phyloP scores from a whole-genome alignment of 192 early-diverging fungal species.

The Coemansia pectinata region DNA sequence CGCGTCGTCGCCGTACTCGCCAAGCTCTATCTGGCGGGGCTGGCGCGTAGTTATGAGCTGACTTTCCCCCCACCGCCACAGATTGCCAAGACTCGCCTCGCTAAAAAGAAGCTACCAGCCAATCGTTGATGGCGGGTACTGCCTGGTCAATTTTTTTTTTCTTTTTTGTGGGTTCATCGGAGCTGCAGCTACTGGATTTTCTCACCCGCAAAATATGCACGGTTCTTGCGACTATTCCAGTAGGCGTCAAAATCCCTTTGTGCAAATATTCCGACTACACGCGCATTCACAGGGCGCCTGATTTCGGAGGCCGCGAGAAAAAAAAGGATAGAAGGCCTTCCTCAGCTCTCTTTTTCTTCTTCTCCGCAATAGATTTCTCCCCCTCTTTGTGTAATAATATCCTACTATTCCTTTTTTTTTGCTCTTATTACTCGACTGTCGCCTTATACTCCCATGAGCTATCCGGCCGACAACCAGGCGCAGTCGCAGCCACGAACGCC shows the following conservation, averaged over 20 bases:
- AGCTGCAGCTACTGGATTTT: constrained; percentile 4
- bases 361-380: not conserved
- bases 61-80: not conserved
- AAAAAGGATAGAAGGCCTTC: not conserved
- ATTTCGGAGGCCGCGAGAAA: not conserved
- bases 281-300: not conserved
- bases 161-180: not conserved
- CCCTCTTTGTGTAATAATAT: not conserved
- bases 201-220: not conserved
- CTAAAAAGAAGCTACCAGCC: not conserved
- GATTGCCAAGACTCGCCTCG: not conserved
- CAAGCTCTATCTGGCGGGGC: constrained; percentile 29
- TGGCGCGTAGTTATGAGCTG: constrained; percentile 25
- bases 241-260: not conserved
- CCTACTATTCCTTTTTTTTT: not conserved
- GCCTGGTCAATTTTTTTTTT: constrained; percentile 8
- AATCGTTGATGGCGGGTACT: not conserved
- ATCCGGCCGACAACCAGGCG: not conserved
- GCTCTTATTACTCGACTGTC: not conserved
- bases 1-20: constrained; percentile 16
- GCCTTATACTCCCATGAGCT: not conserved
- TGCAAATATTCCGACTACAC: not conserved
- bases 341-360: not conserved
- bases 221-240: not conserved
- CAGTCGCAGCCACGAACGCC: constrained; percentile 13